Evolutionary conservation across 2,329 filamentous ascomycete species (phyloP), one percentile per base, ranked within the genome.

Genomic region (Calonectria ilicicola): DNA sequence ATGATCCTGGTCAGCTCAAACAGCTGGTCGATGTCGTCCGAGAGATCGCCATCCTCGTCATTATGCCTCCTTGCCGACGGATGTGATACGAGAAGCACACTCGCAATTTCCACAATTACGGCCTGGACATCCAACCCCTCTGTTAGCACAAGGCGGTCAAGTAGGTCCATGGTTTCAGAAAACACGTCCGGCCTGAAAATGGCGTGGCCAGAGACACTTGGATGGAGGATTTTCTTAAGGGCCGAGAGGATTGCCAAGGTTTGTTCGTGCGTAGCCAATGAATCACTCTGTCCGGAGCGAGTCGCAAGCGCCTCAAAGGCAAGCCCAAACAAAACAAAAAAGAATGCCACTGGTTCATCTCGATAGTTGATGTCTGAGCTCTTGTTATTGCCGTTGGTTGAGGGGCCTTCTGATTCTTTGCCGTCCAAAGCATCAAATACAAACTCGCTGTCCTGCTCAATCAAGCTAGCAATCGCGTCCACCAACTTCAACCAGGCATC

Each of bases 1-100:
- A 98, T 98, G 81, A 98, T 98, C 75, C 97, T 91, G 0, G 97
- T 99, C 58, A 99, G 88, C 84, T 99, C 97, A 80, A 99, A 99
- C 0, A 99, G 89, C 84, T 99, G 97, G 81, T 99, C 97, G 74
- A 99, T 98, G 81, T 99, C 97, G 80, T 99, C 97, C 0, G 95
- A 98, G 14, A 99, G 87, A 82, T 97, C 93, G 19, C 93, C 92
- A 65, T 95, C 94, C 46, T 93, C 91, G 23, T 81, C 75, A 6
- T 78, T 74, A 35, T 84, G 82, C 40, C 84, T 80, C 74, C 94
- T 91, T 3, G 97, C 96, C 2, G 96, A 97, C 2, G 96, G 96
- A 83, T 99, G 97, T 2, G 95, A 93, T 21, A 98, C 89, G 78
- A 96, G 98, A 19, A 99, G 87, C 62, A 95, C 96, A 68, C 96